These are phyloP conservation scores for Jimgerdemannia lactiflua DNA, from an alignment of 192 early-diverging fungal genomes.

Conservation along the genomic window DNA sequence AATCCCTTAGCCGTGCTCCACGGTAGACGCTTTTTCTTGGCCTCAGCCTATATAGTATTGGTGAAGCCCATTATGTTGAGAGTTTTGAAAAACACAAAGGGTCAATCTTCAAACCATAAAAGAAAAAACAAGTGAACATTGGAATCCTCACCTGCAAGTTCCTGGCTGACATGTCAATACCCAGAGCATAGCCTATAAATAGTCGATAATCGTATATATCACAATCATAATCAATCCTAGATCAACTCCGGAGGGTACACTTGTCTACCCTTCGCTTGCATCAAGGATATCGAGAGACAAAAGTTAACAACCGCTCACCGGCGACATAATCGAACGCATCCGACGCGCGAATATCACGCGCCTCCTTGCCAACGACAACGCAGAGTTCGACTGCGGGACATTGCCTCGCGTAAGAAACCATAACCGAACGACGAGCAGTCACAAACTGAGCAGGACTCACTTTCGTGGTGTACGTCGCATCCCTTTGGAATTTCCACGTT, in stretches of 20 bases:
- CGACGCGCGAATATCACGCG: slow-evolving; percentile 64
- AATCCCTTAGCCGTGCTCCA: slow-evolving; percentile 94
- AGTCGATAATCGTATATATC: background rate
- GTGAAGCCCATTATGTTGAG: no score
- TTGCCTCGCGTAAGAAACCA: background rate
- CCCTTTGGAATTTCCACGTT: slow-evolving; percentile 80
- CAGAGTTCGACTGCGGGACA: slow-evolving; percentile 76
- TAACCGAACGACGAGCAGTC: background rate
- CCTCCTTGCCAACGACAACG: slow-evolving; percentile 82
- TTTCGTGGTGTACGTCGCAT: slow-evolving; percentile 82
- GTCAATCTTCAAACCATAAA: background rate
- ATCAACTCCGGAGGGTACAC: no score
- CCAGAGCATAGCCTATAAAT: slow-evolving; percentile 70
- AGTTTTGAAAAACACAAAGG: no score
- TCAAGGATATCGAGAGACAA: no score
- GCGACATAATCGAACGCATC: slow-evolving; percentile 65
- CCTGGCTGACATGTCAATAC: slow-evolving; percentile 91
- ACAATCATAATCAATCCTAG: no score
- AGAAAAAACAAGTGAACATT: background rate
- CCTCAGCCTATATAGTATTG: slow-evolving; percentile 49
- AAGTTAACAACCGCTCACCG: slow-evolving; percentile 15
- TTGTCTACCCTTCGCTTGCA: no score
- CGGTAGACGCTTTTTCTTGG: slow-evolving; percentile 81
- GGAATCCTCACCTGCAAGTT: slow-evolving; percentile 58
- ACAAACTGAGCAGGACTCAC: slow-evolving; percentile 17